phyloP scores from a whole-genome alignment of 2,329 filamentous ascomycete genomes.

The Pseudocercospora pini-densiflorae region DNA sequence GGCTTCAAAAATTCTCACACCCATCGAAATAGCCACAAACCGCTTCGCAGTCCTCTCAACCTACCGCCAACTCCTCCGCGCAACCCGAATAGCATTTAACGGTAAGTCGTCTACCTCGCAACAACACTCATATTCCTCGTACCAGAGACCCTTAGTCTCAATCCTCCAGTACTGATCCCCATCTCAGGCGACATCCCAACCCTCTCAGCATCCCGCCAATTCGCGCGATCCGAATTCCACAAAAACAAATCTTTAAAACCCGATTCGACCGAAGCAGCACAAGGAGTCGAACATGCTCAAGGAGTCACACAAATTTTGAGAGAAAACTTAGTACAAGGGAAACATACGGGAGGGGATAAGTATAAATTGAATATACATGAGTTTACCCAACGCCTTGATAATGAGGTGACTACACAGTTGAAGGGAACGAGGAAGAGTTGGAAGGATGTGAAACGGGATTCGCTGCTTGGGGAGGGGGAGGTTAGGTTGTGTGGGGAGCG shows the following conservation, averaged over 20 bases:
- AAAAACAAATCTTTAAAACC: conserved; percentile 61
- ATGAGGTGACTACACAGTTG: conserved; percentile 80
- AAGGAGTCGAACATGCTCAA: conserved; percentile 76
- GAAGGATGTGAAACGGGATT: conserved; percentile 46
- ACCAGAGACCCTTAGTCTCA: no score
- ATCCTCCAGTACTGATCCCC: background rate
- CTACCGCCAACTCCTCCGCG: conserved; percentile 81
- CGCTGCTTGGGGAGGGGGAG: conserved; percentile 14
- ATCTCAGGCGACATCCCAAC: conserved; percentile 65
- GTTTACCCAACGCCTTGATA: conserved; percentile 88
- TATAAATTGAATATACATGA: conserved; percentile 84
- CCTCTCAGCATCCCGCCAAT: conserved; percentile 70
- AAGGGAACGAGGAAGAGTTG: conserved; percentile 45
- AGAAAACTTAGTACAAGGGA: conserved; percentile 87
- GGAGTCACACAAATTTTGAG: conserved; percentile 80
- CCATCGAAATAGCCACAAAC: conserved; percentile 34
- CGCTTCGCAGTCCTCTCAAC: conserved; percentile 69
- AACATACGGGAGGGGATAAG: conserved; percentile 30
- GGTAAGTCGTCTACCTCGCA: conserved; percentile 56
- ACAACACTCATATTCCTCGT: no score
- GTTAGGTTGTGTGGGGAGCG: conserved; percentile 2
- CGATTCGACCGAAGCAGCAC: conserved; percentile 57
- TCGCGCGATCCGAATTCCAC: conserved; percentile 77
- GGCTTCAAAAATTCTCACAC: conserved; percentile 23
- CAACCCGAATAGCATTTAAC: conserved; percentile 80